Conservation (phyloP, 2,329 filamentous ascomycete species). For the Paradendryphiella salina region DNA sequence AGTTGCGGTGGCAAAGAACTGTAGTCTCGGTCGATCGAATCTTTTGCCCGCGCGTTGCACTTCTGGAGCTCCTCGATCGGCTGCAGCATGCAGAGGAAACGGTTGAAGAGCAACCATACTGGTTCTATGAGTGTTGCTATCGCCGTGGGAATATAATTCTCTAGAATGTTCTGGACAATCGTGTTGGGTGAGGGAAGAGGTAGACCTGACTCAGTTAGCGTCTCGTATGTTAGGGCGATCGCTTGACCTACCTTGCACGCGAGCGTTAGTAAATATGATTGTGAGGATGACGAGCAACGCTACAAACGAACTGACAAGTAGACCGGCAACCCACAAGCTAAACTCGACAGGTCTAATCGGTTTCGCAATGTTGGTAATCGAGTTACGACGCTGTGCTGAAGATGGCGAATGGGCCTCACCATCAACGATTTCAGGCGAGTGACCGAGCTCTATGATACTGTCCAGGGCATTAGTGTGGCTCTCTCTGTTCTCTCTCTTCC, state of each 20-base stretch:
- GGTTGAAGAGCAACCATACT: slow-evolving; percentile 59
- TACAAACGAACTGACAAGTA: neutral
- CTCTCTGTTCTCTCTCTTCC: neutral
- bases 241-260: slow-evolving; percentile 28
- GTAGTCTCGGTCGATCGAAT: slow-evolving; percentile 54
- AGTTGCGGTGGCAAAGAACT: slow-evolving; percentile 61
- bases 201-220: neutral
- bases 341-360: slow-evolving; percentile 7
- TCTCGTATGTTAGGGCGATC: slow-evolving; percentile 39
- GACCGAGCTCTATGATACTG: neutral
- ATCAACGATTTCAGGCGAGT: neutral
- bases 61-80: slow-evolving; percentile 57
- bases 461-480: neutral
- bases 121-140: slow-evolving; percentile 62
- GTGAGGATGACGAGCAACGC: neutral
- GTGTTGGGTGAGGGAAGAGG: slow-evolving; percentile 28
- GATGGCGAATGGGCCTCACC: neutral
- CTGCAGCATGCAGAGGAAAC: slow-evolving; percentile 58
- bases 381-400: neutral
- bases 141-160: slow-evolving; percentile 58
- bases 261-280: neutral
- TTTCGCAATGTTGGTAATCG: neutral
- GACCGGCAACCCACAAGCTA: neutral
- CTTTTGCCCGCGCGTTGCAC: slow-evolving; percentile 42
- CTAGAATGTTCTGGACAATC: slow-evolving; percentile 48